Base-by-base conservation (phyloP, 768 basidiomycete species). In the Mycena capillaripes region DNA sequence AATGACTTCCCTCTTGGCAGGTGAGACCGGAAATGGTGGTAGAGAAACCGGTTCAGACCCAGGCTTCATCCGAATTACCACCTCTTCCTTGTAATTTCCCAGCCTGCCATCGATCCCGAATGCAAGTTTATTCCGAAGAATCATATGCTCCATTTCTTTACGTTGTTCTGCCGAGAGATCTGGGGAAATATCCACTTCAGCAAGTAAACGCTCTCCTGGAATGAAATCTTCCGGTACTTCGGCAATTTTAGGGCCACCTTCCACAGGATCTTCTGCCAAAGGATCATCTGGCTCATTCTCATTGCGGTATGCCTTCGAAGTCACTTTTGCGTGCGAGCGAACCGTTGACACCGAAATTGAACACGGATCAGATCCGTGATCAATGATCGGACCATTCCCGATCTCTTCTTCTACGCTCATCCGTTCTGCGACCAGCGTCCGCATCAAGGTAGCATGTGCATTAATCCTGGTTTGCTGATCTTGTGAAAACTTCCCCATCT, bases 1-100 rank as follows among this genome's bases (percentile, higher is more conserved):
- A 11, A 81, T 81, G 0, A 82, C 75, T 57, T 78, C 69, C 16
- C 78, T n/a, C 32, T 81, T 81, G 1, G 73, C 79, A 2, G 78
- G 81, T 0, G 81, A 81, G 3, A 76, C 58, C 0, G 70, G 56
- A 55, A 70, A 82, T 16, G 73, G 64, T 0, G 82, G 79, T 2
- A 81, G 5, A 0, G 79, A 81, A 1, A 83, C 77, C 0, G 81
- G 82, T 62, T 77, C 61, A 0, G 76, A 68, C 0, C 73, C 83
- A 5, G 66, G 73, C 30, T 74, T 69, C 23, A 83, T 46, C 3
- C 21, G 21, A 23, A 61, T 48, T 11, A 29, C 60, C 21, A 61
- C 60, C 21, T 75, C 16, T 9, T n/a, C 34, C 5, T 57, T 34
- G 21, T 57, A 57, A 36, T 57, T 57, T 34, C 56, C 56, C 6